Percentiles rank a stretch among this genome's conserved stretches.
Evolutionary conservation across 2,329 filamentous ascomycete species (phyloP).

Genomic region (Cladophialophora psammophila): DNA sequence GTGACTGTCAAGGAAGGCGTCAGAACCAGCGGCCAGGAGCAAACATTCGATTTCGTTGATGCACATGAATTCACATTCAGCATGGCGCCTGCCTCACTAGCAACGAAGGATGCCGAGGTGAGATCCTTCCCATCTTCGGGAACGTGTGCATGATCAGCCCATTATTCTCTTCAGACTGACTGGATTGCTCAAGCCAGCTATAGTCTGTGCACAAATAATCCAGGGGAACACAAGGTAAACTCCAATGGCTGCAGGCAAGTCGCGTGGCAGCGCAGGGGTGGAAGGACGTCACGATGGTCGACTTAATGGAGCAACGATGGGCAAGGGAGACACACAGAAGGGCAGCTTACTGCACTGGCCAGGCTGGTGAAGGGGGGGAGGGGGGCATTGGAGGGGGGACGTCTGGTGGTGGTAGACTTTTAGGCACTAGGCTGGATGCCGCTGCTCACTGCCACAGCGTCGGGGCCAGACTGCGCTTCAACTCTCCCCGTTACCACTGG

Average conservation of each 20-base stretch:
- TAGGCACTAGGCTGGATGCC: neutral
- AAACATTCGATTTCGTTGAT: constrained; percentile 8
- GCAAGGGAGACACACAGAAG: constrained; percentile 14
- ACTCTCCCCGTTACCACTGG: neutral
- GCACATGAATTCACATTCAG: neutral
- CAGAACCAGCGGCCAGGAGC: constrained; percentile 6
- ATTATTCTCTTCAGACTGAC: neutral
- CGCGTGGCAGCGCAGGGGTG: constrained; percentile 4
- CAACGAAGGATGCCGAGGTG: constrained; percentile 17
- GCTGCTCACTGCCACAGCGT: neutral
- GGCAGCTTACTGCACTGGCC: neutral
- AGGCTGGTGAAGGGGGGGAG: neutral
- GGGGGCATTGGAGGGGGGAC: neutral
- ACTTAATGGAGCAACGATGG: constrained; percentile 21
- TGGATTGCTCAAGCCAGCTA: neutral
- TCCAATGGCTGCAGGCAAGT: constrained; percentile 14
- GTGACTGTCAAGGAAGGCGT: constrained; percentile 9
- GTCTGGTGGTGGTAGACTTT: too few species aligned
- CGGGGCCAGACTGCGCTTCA: neutral
- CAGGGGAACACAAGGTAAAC: constrained; percentile 18
- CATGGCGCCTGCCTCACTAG: constrained; percentile 9
- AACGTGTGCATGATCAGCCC: constrained; percentile 5
- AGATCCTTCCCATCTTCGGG: constrained; percentile 19
- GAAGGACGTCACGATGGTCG: constrained; percentile 17
- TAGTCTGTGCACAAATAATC: constrained; percentile 15